phyloP scores from a whole-genome alignment of 75 land plant species.

The Pseudotsuga menziesii region DNA sequence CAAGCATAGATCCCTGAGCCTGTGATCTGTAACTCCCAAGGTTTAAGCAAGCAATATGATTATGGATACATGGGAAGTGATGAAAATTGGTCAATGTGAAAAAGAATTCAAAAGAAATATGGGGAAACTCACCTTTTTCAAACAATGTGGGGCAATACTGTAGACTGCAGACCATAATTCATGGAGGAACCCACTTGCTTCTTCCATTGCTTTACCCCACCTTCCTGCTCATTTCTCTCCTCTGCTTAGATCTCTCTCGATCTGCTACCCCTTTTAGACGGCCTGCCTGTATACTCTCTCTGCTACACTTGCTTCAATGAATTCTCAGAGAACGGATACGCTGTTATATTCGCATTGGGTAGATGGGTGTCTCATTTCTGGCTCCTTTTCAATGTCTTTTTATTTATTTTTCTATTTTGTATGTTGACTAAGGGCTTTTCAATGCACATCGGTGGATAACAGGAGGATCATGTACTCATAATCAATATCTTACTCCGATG shows the following conservation, averaged over 20 bases:
- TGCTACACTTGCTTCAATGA: no score
- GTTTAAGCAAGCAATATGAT: not conserved
- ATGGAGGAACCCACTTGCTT: conserved; percentile 4
- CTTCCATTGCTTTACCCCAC: not conserved
- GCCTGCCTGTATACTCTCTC: no score
- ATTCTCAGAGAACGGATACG: no score
- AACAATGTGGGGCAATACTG: not conserved
- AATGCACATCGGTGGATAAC: no score
- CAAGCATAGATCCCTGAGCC: conserved; percentile 2
- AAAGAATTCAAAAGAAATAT: conserved; percentile 1
- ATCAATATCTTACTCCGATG: no score
- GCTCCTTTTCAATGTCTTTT: no score
- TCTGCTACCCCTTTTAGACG: not conserved
- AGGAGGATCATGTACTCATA: no score
- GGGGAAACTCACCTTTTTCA: not conserved
- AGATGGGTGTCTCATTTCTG: no score
- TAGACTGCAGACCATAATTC: conserved; percentile 1
- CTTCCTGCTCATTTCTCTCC: not conserved
- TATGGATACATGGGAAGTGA: not conserved
- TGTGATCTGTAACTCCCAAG: not conserved
- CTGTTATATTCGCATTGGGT: no score
- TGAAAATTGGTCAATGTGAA: not conserved
- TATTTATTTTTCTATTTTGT: no score
- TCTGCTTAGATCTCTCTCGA: not conserved
- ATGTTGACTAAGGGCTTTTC: no score